A percentile compares a stretch with the other conserved stretches of the same genome.
Evolutionary conservation across 192 early-diverging fungal species (phyloP).

Genomic region (Spinellus fusiger): DNA sequence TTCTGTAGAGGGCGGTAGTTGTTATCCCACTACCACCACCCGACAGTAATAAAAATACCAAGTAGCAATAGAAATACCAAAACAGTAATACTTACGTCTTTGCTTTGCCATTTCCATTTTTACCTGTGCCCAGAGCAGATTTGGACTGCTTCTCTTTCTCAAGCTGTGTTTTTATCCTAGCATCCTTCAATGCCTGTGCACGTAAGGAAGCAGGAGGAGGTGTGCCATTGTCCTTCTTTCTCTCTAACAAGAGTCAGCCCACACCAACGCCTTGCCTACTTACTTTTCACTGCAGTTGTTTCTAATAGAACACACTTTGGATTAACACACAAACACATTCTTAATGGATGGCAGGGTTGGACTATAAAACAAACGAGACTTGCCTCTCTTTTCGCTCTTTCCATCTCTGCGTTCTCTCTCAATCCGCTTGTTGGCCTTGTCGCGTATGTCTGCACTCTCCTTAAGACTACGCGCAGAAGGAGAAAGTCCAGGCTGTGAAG

Average conservation of each 20-base stretch:
- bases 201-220: slow-evolving; percentile 12
- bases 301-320: not conserved
- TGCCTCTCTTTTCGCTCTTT: slow-evolving; percentile 39
- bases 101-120: slow-evolving; percentile 14
- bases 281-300: slow-evolving; percentile 14
- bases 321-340: not conserved
- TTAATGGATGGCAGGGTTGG: not conserved
- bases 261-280: not conserved
- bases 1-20: not conserved
- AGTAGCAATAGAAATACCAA: no score
- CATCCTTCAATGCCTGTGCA: slow-evolving; percentile 13
- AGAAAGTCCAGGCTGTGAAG: slow-evolving; percentile 19
- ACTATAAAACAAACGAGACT: slow-evolving; percentile 1
- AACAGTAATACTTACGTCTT: not conserved
- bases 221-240: slow-evolving; percentile 33
- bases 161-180: slow-evolving; percentile 8
- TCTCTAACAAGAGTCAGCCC: not conserved
- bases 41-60: no score
- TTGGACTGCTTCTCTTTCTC: slow-evolving; percentile 17
- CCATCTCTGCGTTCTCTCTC: slow-evolving; percentile 23
- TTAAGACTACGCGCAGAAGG: slow-evolving; percentile 23
- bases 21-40: no score
- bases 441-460: slow-evolving; percentile 33
- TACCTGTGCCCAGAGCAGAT: not conserved
- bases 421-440: slow-evolving; percentile 32